These are phyloP conservation scores for Starmerella khaoyaiensis DNA, from an alignment of 805 yeast genomes.

Conservation along the genomic window DNA sequence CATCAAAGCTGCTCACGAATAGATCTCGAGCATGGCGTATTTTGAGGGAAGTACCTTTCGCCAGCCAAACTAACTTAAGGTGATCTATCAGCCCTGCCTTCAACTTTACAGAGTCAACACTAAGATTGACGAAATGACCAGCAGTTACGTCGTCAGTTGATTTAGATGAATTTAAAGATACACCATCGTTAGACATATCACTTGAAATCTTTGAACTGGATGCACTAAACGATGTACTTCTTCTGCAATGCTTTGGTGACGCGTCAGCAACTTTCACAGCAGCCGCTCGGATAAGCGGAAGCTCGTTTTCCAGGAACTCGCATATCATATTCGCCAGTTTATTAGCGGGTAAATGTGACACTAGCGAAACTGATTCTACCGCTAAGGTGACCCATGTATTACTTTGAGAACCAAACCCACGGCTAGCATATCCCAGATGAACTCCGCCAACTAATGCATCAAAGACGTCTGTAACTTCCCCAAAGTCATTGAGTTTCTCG, in stretches of 20 bases:
- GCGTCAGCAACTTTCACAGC: slow-evolving; percentile 3
- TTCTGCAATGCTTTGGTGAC: not conserved
- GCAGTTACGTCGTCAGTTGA: not conserved
- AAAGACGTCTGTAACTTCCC: slow-evolving; percentile 13
- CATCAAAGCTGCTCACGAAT: slow-evolving; percentile 7
- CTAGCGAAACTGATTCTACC: slow-evolving; percentile 15
- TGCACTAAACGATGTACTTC: not conserved
- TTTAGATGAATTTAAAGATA: not conserved
- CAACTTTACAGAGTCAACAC: slow-evolving; percentile 8
- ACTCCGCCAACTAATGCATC: slow-evolving; percentile 19
- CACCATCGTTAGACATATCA: not conserved
- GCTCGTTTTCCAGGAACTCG: slow-evolving; percentile 13
- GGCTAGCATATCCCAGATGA: slow-evolving; percentile 16
- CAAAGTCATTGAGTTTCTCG: not conserved
- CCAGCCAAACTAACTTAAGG: slow-evolving; percentile 12
- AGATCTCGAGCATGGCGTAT: slow-evolving; percentile 4
- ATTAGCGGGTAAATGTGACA: slow-evolving; percentile 10
- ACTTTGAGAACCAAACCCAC: slow-evolving; percentile 5
- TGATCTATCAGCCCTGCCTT: slow-evolving; percentile 13
- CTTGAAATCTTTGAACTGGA: not conserved
- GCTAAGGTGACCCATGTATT: slow-evolving; percentile 16
- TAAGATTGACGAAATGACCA: slow-evolving; percentile 12
- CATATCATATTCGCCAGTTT: slow-evolving; percentile 9
- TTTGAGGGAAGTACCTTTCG: slow-evolving; percentile 6
- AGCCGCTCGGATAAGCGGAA: slow-evolving; percentile 4